Conservation (phyloP, 1,284 basidiomycete species). For the Ustilago esculenta region DNA sequence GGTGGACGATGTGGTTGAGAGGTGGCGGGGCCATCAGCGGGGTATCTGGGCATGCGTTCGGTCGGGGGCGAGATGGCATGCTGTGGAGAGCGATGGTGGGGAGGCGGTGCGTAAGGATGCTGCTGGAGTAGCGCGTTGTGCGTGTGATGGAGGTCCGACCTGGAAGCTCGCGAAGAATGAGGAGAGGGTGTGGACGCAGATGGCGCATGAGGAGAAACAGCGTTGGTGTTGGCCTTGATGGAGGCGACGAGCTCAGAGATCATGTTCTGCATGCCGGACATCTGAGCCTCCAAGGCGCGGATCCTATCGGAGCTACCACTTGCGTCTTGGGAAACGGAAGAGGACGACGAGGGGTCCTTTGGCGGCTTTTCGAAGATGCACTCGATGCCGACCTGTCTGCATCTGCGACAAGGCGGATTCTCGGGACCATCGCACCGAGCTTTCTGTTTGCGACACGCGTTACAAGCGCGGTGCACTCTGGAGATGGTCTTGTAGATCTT, state of each 20-base stretch:
- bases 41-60: slow-evolving; percentile 7
- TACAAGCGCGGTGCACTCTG: slow-evolving; percentile 48
- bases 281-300: slow-evolving; percentile 29
- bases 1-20: slow-evolving; percentile 19
- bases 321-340: slow-evolving; percentile 67
- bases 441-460: slow-evolving; percentile 54
- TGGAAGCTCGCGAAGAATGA: slow-evolving; percentile 9
- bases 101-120: slow-evolving; percentile 13
- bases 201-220: slow-evolving; percentile 19
- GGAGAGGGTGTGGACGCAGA: slow-evolving; percentile 10
- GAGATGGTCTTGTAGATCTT: slow-evolving; percentile 50
- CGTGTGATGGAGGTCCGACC: slow-evolving; percentile 4
- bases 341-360: slow-evolving; percentile 72
- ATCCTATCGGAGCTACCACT: slow-evolving; percentile 68
- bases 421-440: slow-evolving; percentile 45
- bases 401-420: slow-evolving; percentile 86
- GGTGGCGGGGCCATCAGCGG: not conserved
- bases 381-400: slow-evolving; percentile 80
- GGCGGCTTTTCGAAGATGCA: slow-evolving; percentile 94
- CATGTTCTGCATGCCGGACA: slow-evolving; percentile 45
- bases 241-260: slow-evolving; percentile 41
- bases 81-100: slow-evolving; percentile 23
- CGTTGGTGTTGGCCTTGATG: slow-evolving; percentile 43
- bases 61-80: slow-evolving; percentile 5
- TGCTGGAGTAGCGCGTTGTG: slow-evolving; percentile 17